Evolutionary conservation across 345 rosid species (phyloP), one percentile per base, ranked within the genome.

Genomic region (Atalantia buxifolia): DNA sequence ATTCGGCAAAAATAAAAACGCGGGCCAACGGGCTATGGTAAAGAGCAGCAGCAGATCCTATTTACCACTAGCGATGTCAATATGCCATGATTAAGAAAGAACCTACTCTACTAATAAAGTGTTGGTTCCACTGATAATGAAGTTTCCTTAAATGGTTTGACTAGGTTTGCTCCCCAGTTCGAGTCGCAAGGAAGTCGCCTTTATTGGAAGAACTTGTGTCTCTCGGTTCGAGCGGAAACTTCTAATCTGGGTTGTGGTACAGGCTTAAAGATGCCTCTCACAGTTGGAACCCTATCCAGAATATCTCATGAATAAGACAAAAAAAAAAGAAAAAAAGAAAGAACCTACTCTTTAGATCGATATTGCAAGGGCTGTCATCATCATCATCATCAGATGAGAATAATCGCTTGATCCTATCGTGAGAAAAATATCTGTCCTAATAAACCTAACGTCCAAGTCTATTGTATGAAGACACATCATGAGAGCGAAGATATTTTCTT

Each of bases 231-330:
- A 31, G 0, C 4, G 5, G 0, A 0, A 0, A 31, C 5, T 31
- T 31, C 0, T 31, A 31, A 0, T 31, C 0, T 31, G 0, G 0
- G 4, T 31, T 31, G 0, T 31, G 0, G 0, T 31, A 31, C 5
- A 0, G 0, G 0, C 0, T 31, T 31, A 31, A 31, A 31, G 0
- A 0, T 3, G 0, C 0, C 33, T 31, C 4, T 0, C 0, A 31
- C 0, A 31, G 0, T 31, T 31, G 5, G 0, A 0, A 0, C 0
- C 0, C 4, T 30, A 2, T 3, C 0, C 31, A 31, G 0, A 1
- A 31, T 31, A 31, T 3, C 33, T 31, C 4, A 4, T 31, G 0
- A 0, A 2, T 31, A 31, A 31, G 0, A 30, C 0, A 3, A 31
- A 31, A 31, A 31, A 30, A 4, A 31, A 31, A 31, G n/a, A 4